These are phyloP conservation scores for Hemileccinum impolitum DNA, from an alignment of 768 basidiomycete genomes.

Conservation along the genomic window DNA sequence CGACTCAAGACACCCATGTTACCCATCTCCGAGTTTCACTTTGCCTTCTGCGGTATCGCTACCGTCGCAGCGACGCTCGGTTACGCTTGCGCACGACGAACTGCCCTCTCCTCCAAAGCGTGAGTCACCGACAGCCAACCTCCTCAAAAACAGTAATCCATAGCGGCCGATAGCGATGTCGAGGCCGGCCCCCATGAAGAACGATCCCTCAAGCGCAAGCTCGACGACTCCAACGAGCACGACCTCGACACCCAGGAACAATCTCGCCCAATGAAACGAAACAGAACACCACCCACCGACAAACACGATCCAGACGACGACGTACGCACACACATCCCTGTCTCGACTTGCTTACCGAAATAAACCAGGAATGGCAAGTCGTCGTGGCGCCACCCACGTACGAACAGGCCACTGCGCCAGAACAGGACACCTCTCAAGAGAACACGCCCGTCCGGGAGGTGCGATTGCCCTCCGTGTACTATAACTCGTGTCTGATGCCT, in stretches of 20 bases:
- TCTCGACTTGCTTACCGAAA: slow-evolving; percentile 21
- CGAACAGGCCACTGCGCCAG: slow-evolving; percentile 15
- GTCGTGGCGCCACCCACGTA: slow-evolving; percentile 30
- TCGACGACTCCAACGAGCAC: slow-evolving; percentile 23
- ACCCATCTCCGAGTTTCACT: slow-evolving; percentile 50
- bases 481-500: slow-evolving; percentile 8
- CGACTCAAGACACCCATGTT: slow-evolving; percentile 35
- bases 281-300: slow-evolving; percentile 41
- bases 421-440: slow-evolving; percentile 11
- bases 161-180: slow-evolving; percentile 31
- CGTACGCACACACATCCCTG: slow-evolving; percentile 16
- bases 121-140: slow-evolving; percentile 31
- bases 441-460: slow-evolving; percentile 17
- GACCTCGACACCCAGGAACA: slow-evolving; percentile 31
- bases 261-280: slow-evolving; percentile 32
- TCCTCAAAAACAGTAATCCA: slow-evolving; percentile 26
- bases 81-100: slow-evolving; percentile 51
- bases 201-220: slow-evolving; percentile 32
- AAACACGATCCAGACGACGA: slow-evolving; percentile 26
- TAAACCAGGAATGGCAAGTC: slow-evolving; percentile 32
- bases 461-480: not conserved
- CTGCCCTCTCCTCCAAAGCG: slow-evolving; percentile 22
- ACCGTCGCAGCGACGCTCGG: slow-evolving; percentile 59
- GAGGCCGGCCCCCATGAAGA: slow-evolving; percentile 26
- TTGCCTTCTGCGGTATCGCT: slow-evolving; percentile 54